Evolutionary conservation across 768 basidiomycete genomes (phyloP), one percentile per base, ranked within the genome.

Genomic region (Rhizopogon vulgaris): DNA sequence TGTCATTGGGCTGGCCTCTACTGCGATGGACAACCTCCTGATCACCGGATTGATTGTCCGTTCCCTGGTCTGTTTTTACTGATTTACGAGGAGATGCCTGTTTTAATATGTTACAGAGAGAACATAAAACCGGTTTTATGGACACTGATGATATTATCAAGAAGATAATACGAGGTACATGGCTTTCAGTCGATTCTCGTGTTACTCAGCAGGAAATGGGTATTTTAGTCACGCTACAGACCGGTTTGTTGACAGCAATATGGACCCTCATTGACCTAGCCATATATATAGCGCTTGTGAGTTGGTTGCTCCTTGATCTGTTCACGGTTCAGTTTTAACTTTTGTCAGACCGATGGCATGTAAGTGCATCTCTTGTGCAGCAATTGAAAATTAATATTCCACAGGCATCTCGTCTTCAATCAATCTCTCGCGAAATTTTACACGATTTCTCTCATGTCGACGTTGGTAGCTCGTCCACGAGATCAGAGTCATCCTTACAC

Each of bases 21-120:
- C 77, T 11, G 73, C 73, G 5, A 62, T 70, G 10, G 71, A 73
- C 10, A 81, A 82, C 58, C 56, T 75, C 7, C 55, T 78, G 9
- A 82, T 82, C 45, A 74, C 80, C 1, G 50, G 60, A 0, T 55
- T 69, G 1, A 67, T 82, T 6, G 72, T 73, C 6, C 57, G 66
- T 43, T 72, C 68, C 36, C 60, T 82, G 63, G 79, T 78, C 53
- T 18, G 72, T 60, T 30, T 18, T 43, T 15, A 18, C 32, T 24
- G 22, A 1, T 15, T 47, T 24, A 34, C 5, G 22, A n/a, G n/a
- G 14, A 42, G 14, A 46, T 46, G 18, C 32, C 22, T 34, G 4
- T 32, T 43, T 41, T 52, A 15, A 56, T 0, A 9, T 22, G 41
- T 18, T 28, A 22, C 49, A 79, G 78, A 61, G 62, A 38, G 58